Conservation (phyloP, 129 eudicot species). For the Mikania micrantha region DNA sequence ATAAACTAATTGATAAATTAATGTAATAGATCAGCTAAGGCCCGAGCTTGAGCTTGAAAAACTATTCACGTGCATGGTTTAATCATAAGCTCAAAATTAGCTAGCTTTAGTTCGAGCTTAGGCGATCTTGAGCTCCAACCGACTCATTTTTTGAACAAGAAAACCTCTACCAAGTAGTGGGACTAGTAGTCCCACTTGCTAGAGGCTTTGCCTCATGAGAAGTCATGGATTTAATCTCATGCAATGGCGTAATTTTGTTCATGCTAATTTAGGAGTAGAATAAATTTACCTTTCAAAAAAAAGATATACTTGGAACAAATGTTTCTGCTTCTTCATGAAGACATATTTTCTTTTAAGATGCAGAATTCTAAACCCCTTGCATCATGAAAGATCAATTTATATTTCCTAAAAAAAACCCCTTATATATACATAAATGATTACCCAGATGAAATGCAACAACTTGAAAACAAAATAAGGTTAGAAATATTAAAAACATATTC, state of each 20-base stretch:
- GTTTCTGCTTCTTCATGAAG: neutral
- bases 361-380: neutral
- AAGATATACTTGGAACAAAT: neutral
- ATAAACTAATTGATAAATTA: neutral
- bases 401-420: neutral
- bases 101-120: neutral
- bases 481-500: neutral
- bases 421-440: neutral
- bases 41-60: neutral
- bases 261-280: too few relatives aligned
- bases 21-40: neutral
- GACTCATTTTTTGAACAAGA: too few relatives aligned
- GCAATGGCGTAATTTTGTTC: too few relatives aligned
- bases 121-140: neutral
- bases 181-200: too few relatives aligned
- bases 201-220: too few relatives aligned
- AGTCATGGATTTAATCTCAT: too few relatives aligned
- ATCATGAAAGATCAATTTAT: neutral
- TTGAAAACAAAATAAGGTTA: neutral
- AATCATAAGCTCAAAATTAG: neutral
- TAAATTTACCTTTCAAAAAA: too few relatives aligned
- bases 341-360: neutral
- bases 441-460: neutral
- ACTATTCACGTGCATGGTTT: neutral
- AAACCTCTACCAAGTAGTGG: too few relatives aligned